phyloP scores from a whole-genome alignment of 768 basidiomycete species.

The Boletus rubescentipes region DNA sequence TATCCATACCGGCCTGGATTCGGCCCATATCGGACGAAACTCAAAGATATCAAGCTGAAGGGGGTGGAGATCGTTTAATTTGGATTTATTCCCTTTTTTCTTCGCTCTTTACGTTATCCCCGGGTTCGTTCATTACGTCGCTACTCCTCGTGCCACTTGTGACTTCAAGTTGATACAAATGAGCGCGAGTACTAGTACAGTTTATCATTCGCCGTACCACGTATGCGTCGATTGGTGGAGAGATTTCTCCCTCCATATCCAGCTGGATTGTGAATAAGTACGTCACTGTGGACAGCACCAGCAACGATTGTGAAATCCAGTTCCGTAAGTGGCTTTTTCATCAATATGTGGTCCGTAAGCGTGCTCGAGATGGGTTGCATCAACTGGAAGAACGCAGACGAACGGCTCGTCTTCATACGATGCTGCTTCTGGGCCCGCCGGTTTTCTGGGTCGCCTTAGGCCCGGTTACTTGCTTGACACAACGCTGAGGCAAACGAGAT shows the following conservation, averaged over 20 bases:
- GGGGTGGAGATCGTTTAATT: too few species aligned
- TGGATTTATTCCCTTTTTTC: too few species aligned
- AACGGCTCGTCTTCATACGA: slow-evolving; percentile 87
- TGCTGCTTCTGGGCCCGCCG: slow-evolving; percentile 66
- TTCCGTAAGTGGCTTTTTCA: slow-evolving; percentile 65
- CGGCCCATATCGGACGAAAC: too few species aligned
- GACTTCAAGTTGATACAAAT: too few species aligned
- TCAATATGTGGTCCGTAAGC: slow-evolving; percentile 61
- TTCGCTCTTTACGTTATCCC: too few species aligned
- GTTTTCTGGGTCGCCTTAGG: slow-evolving; percentile 52
- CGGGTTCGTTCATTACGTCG: too few species aligned
- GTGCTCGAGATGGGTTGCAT: slow-evolving; percentile 91
- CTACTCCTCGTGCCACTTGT: too few species aligned
- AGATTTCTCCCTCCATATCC: slow-evolving; percentile 67
- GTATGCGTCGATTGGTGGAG: slow-evolving; percentile 23
- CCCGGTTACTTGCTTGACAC: too few species aligned
- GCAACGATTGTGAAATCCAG: slow-evolving; percentile 75
- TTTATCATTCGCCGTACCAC: slow-evolving; percentile 25
- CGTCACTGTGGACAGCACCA: slow-evolving; percentile 71
- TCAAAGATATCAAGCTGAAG: too few species aligned
- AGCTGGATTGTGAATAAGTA: slow-evolving; percentile 78
- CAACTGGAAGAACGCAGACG: slow-evolving; percentile 74
- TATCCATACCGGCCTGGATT: too few species aligned
- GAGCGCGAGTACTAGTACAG: too few species aligned
- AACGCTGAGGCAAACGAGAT: too few species aligned